Evolutionary conservation across 805 yeast species (phyloP).

Genomic region (Suhomyces tanzawaensis): DNA sequence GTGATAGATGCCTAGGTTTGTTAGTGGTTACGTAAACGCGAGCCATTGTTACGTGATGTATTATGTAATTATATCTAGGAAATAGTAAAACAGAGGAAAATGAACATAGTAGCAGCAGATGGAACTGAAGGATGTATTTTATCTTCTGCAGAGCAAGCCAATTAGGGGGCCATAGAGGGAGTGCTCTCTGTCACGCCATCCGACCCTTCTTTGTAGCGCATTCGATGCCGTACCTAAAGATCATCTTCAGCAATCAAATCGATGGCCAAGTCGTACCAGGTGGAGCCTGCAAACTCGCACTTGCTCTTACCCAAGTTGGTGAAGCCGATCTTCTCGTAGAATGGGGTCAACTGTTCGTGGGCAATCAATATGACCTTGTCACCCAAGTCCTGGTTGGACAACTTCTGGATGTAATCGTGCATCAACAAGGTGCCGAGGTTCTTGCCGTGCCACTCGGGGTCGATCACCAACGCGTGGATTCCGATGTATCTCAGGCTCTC

Average conservation of each 20-base stretch:
- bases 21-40: too few relatives aligned
- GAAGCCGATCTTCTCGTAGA: constrained; percentile 83
- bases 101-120: too few relatives aligned
- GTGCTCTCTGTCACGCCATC: too few relatives aligned
- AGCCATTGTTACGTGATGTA: too few relatives aligned
- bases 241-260: constrained; percentile 46
- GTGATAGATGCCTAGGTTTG: too few relatives aligned
- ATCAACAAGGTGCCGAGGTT: constrained; percentile 79
- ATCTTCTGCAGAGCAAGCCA: too few relatives aligned
- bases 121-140: too few relatives aligned
- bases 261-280: constrained; percentile 60
- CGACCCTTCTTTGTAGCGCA: too few relatives aligned
- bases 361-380: constrained; percentile 73
- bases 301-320: constrained; percentile 61
- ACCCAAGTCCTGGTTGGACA: constrained; percentile 84
- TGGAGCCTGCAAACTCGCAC: constrained; percentile 54
- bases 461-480: constrained; percentile 77
- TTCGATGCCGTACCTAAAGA: constrained; percentile 20
- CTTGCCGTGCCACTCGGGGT: constrained; percentile 74
- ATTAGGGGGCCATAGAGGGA: too few relatives aligned
- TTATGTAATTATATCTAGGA: too few relatives aligned
- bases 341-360: constrained; percentile 64
- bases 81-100: too few relatives aligned
- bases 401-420: constrained; percentile 87
- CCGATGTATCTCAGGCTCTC: constrained; percentile 76